Base-by-base conservation (phyloP, 768 basidiomycete genomes). In the Boletus rubroflammeus region DNA sequence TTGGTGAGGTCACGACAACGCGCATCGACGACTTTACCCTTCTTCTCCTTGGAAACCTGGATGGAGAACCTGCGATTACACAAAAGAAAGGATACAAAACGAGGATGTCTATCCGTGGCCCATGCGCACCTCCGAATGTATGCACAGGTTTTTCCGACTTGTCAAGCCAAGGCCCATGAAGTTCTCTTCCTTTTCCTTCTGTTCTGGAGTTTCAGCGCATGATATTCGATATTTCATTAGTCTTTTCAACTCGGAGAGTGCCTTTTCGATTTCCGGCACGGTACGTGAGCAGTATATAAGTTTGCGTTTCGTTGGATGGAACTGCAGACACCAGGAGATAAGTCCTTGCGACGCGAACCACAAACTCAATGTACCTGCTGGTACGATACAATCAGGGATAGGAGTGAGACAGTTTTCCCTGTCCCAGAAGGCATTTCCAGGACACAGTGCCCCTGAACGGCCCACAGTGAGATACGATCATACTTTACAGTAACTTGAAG, bases 351-450 rank as follows among this genome's bases (percentile, higher is more conserved):
- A 43, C 31, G 26, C 13, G 21, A 10, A 54, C 7, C 15, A 3
- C 17, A 43, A 44, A 19, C 4, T 14, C 26, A 60, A 90, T 31
- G 38, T 31, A 66, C 96, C 77, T 97, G 94, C 73, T 98, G 96
- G 67, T 98, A 99, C 14, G 96, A 97, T 35, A 99, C 89, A 73
- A 99, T 99, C 52, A 99, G 74, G 2, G 92, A 94, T 17, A 99
- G 78, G 9, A 99, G 77, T 11, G 94, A 98, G 25, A 99, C 97
- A 0, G 97, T 99, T 77, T 99, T 99, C 23, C 97, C 97, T 21
- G 97, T 99, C 15, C 97, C 97, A 11, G 97, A 98, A 57, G 97
- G 97, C 97, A 99, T 99, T 76, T 99, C 97, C 35, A 99, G 81
- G n/a, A 98, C 93, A 69, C 97, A 98, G 62, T 99, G 97, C 47